Evolutionary conservation across 2,329 filamentous ascomycete genomes (phyloP).

Genomic region (Ilyonectria destructans): DNA sequence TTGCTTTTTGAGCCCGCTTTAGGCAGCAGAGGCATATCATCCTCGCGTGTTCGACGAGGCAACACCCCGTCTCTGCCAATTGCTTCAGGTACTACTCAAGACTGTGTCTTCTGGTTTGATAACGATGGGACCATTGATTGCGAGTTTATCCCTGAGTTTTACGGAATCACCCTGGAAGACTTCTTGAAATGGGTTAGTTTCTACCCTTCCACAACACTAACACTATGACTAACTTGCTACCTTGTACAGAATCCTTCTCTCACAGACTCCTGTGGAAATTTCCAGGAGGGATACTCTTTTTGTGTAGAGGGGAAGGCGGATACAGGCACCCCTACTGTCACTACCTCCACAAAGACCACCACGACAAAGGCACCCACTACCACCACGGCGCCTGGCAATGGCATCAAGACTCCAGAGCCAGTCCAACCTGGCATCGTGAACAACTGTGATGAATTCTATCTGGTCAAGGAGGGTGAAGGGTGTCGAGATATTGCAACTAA

Average conservation of each 20-base stretch:
- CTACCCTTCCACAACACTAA: background rate
- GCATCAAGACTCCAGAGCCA: background rate
- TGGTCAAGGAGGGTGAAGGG: background rate
- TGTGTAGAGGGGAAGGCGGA: background rate
- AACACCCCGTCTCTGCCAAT: background rate
- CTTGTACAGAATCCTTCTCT: background rate
- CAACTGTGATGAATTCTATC: background rate
- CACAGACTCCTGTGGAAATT: background rate
- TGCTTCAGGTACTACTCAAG: background rate
- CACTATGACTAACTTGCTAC: background rate
- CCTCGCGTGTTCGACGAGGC: background rate
- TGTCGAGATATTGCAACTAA: too few species aligned
- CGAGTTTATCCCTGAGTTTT: background rate
- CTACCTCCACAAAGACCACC: constrained; percentile 1
- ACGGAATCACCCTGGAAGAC: background rate
- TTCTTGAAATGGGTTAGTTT: constrained; percentile 1
- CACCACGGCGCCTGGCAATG: background rate
- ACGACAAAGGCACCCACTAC: background rate
- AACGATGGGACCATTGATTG: background rate
- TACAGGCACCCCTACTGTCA: background rate
- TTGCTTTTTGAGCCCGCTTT: background rate
- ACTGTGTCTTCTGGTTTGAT: constrained; percentile 1
- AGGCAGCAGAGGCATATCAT: background rate
- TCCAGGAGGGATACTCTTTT: background rate
- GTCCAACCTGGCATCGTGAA: background rate